Conservation (phyloP, 1,139 yeast genomes). For the Saccharomyces uvarum region DNA sequence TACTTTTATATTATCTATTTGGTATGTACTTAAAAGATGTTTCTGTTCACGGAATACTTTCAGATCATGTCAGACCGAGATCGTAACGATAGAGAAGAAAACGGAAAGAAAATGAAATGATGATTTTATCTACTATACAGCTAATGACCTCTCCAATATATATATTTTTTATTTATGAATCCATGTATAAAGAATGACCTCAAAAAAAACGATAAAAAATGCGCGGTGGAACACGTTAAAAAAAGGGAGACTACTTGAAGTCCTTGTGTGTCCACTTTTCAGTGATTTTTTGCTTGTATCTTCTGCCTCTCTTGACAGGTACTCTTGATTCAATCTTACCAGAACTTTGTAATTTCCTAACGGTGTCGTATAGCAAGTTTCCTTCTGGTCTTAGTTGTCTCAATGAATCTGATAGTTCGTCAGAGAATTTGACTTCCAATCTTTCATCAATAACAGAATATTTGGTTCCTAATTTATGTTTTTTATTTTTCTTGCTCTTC, state of each 20-base stretch:
- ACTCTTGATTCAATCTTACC: slow-evolving; percentile 85
- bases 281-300: slow-evolving; percentile 63
- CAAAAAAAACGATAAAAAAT: neutral
- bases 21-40: neutral
- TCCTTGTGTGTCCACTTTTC: slow-evolving; percentile 93
- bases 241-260: slow-evolving; percentile 43
- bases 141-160: neutral
- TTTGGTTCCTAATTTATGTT: slow-evolving; percentile 41
- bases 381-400: slow-evolving; percentile 89
- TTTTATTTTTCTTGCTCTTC: slow-evolving; percentile 31
- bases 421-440: slow-evolving; percentile 79
- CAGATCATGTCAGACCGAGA: neutral
- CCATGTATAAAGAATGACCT: neutral
- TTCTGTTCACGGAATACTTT: neutral
- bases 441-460: slow-evolving; percentile 55
- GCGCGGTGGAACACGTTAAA: neutral
- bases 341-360: slow-evolving; percentile 70
- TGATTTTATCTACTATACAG: neutral
- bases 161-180: neutral
- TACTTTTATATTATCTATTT: neutral
- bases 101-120: neutral
- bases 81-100: neutral
- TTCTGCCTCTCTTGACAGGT: slow-evolving; percentile 58
- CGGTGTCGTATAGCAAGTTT: slow-evolving; percentile 70
- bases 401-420: slow-evolving; percentile 79